Conservation (phyloP, 2,329 filamentous ascomycete species). For the Colletotrichum sp. region DNA sequence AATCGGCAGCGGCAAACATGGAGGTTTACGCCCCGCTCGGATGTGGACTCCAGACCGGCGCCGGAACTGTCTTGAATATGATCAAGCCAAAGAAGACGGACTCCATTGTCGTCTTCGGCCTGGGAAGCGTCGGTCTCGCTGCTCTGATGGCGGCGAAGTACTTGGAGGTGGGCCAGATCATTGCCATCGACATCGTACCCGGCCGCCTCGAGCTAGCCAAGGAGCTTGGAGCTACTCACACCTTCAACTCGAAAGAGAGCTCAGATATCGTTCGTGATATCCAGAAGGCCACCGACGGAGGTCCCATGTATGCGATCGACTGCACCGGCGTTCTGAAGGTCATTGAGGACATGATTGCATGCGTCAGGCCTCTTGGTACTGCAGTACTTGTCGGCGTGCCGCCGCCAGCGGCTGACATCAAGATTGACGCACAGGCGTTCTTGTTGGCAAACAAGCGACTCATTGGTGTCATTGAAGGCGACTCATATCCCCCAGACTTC, state of each 20-base stretch:
- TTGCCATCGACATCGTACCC: slow-evolving; percentile 79
- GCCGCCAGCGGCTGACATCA: background rate
- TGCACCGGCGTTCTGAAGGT: slow-evolving; percentile 97
- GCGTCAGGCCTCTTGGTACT: background rate
- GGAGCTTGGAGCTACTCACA: slow-evolving; percentile 96
- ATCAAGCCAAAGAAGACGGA: slow-evolving; percentile 89
- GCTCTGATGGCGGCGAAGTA: slow-evolving; percentile 88
- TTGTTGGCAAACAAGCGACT: background rate
- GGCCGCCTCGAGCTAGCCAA: slow-evolving; percentile 87
- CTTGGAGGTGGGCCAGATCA: slow-evolving; percentile 81
- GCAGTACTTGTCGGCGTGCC: slow-evolving; percentile 10
- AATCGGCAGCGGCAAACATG: slow-evolving; percentile 92
- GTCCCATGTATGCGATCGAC: slow-evolving; percentile 98
- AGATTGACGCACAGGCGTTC: slow-evolving; percentile 10
- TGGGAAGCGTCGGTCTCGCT: slow-evolving; percentile 92
- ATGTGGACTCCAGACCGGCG: slow-evolving; percentile 98
- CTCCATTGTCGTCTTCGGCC: slow-evolving; percentile 91
- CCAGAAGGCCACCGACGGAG: slow-evolving; percentile 96
- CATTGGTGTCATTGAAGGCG: slow-evolving; percentile 6
- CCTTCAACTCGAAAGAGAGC: slow-evolving; percentile 89
- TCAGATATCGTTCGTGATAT: slow-evolving; percentile 85
- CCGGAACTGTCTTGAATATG: slow-evolving; percentile 92
- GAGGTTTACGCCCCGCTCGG: slow-evolving; percentile 67
- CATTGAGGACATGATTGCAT: slow-evolving; percentile 50
- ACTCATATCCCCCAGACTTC: background rate